These are phyloP conservation scores for Aureoboletus auriporus DNA, from an alignment of 768 basidiomycete genomes.

Conservation along the genomic window DNA sequence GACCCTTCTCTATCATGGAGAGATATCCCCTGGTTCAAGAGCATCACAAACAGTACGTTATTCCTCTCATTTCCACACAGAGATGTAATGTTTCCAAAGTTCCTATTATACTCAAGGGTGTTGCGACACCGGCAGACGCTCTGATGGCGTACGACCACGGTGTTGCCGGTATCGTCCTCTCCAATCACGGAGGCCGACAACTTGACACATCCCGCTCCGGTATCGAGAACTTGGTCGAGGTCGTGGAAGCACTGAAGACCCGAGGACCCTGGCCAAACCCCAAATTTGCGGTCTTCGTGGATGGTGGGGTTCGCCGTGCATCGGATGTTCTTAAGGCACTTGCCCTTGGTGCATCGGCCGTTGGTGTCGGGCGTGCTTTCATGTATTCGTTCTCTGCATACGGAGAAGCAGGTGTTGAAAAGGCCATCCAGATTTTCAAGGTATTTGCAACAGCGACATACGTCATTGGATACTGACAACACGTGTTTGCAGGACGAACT, in stretches of 20 bases:
- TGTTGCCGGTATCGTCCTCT: slow-evolving; percentile 68
- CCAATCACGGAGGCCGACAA: slow-evolving; percentile 76
- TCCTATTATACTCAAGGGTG: slow-evolving; percentile 85
- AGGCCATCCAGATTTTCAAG: slow-evolving; percentile 70
- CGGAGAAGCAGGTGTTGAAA: slow-evolving; percentile 81
- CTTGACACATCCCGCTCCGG: slow-evolving; percentile 78
- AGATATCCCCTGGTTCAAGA: slow-evolving; percentile 61
- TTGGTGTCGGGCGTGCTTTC: slow-evolving; percentile 80
- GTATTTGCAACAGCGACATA: slow-evolving; percentile 44
- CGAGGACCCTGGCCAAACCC: slow-evolving; percentile 70
- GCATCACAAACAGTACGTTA: slow-evolving; percentile 56
- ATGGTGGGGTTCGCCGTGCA: slow-evolving; percentile 87
- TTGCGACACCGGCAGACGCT: slow-evolving; percentile 79
- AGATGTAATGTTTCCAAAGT: slow-evolving; percentile 37
- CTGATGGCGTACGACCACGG: slow-evolving; percentile 73
- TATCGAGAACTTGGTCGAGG: slow-evolving; percentile 78
- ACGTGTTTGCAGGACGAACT: slow-evolving; percentile 69
- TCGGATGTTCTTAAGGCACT: slow-evolving; percentile 85
- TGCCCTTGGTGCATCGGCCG: slow-evolving; percentile 76
- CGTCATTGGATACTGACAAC: slow-evolving; percentile 46
- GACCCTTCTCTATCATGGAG: slow-evolving; percentile 83
- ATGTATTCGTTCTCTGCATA: slow-evolving; percentile 84
- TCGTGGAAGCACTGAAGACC: slow-evolving; percentile 65
- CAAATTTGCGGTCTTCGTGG: slow-evolving; percentile 82
- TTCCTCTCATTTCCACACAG: slow-evolving; percentile 15